Base-by-base conservation (phyloP, 768 basidiomycete genomes). In the Collybia sordida region DNA sequence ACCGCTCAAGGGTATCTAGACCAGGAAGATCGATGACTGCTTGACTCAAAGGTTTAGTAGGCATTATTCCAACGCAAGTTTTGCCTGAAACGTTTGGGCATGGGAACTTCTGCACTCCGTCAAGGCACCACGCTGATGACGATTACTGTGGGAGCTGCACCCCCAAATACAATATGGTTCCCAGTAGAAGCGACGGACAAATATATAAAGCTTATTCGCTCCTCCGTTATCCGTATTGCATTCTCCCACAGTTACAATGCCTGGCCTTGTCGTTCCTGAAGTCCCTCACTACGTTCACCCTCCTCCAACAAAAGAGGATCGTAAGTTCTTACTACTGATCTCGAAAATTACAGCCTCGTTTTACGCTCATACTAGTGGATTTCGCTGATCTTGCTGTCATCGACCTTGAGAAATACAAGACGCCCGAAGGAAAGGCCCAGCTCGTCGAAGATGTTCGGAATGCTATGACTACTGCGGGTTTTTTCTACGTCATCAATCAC, bases 321-420 rank as follows among this genome's bases (percentile, higher is more conserved):
- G 53, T 52, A 41, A 38, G 49, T 8, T 34, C 4, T 11, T 12
- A 12, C 1, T 23, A 3, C 19, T 15, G 3, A 19, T 22, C 21
- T 3, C 23, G 23, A 1, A 38, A 15, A 27, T 27, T 27, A 15
- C 7, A 39, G 15, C 7, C 37, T 15, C n/a, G 35, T 52, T 15
- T 52, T 6, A 7, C 21, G 12, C 6, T 7, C 18, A n/a, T 24
- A 11, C 17, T 28, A 67, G 64, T 71, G 53, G 69, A 70, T 46
- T 69, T 59, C 42, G 82, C 78, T 1, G 77, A 82, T 36, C 71
- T 85, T n/a, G 69, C 77, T 0, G 69, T 78, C 46, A 72, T 84
- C 49, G 81, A 84, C 52, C 57, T 84, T 17, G 68, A 79, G 3
- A 67, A 68, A 42, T 70, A 67, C 1, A 47, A 50, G 4, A 77